These are phyloP conservation scores for Chaetothyriales sp. DNA, from an alignment of 2,329 filamentous ascomycete genomes.

Conservation along the genomic window DNA sequence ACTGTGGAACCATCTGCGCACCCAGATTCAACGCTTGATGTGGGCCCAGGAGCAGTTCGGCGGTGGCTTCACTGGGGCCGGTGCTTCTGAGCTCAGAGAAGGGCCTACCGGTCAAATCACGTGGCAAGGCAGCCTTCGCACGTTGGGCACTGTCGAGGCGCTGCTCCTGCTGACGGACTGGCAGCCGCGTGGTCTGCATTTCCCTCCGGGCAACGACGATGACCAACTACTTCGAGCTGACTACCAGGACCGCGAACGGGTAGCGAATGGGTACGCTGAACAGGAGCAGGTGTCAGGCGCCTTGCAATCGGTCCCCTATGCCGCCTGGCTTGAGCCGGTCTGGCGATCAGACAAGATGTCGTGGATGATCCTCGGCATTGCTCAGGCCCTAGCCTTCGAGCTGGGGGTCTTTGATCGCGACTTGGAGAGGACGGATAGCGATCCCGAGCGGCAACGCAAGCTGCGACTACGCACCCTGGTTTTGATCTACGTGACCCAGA, in stretches of 20 bases:
- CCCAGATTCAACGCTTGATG: constrained; percentile 87
- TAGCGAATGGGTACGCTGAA: constrained; percentile 26
- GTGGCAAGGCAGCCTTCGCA: constrained; percentile 64
- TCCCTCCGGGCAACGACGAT: constrained; percentile 58
- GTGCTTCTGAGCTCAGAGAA: constrained; percentile 47
- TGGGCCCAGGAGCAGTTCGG: constrained; percentile 96
- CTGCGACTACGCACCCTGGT: constrained; percentile 75
- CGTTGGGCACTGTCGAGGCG: constrained; percentile 85
- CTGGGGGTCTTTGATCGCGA: constrained; percentile 90
- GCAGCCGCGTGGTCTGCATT: constrained; percentile 89
- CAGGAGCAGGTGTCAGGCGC: constrained; percentile 26
- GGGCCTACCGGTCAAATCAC: constrained; percentile 42
- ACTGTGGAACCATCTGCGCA: constrained; percentile 82
- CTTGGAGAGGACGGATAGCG: constrained; percentile 68
- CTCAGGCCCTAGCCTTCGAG: constrained; percentile 46
- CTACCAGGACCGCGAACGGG: constrained; percentile 45
- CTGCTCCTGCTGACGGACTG: constrained; percentile 90
- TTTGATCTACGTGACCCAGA: constrained; percentile 80
- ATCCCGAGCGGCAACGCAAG: constrained; percentile 62
- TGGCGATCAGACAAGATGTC: constrained; percentile 58
- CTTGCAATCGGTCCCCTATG: constrained; percentile 44
- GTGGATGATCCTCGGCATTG: constrained; percentile 44
- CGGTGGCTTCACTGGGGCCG: constrained; percentile 66
- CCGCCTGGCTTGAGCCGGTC: constrained; percentile 90
- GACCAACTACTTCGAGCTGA: constrained; percentile 37